phyloP scores from a whole-genome alignment of 768 basidiomycete genomes.

The Rhodocollybia butyracea region DNA sequence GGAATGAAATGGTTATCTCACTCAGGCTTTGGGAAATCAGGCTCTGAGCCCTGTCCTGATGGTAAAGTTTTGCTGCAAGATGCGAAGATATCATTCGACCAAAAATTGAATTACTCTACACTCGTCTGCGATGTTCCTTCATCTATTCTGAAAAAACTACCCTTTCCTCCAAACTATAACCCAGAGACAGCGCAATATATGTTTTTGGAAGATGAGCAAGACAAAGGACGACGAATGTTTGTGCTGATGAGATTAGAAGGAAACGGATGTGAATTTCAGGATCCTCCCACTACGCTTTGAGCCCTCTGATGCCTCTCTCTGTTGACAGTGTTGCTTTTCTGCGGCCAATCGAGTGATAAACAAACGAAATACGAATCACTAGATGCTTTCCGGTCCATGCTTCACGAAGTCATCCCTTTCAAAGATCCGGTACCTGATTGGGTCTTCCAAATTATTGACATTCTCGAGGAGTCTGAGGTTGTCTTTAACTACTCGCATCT shows the following conservation, averaged over 20 bases:
- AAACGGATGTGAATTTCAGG: too few relatives aligned
- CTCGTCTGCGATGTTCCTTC: slow-evolving; percentile 13
- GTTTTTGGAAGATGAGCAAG: slow-evolving; percentile 3
- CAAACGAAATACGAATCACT: too few relatives aligned
- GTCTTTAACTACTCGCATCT: too few relatives aligned
- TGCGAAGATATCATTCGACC: slow-evolving; percentile 13
- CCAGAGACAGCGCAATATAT: neutral
- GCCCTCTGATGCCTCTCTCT: neutral
- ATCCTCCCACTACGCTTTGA: too few relatives aligned
- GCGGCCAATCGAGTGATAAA: neutral
- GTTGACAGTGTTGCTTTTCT: neutral
- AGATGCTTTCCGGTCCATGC: too few relatives aligned
- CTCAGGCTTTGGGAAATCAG: slow-evolving; percentile 7
- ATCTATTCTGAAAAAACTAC: slow-evolving; percentile 3
- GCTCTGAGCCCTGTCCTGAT: neutral
- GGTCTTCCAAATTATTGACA: too few relatives aligned
- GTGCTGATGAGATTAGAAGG: neutral
- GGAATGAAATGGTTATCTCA: slow-evolving; percentile 15
- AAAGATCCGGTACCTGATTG: too few relatives aligned
- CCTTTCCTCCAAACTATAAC: slow-evolving; percentile 10
- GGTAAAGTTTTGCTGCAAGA: neutral
- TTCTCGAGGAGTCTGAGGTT: too few relatives aligned
- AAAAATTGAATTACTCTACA: slow-evolving; percentile 17
- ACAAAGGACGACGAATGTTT: slow-evolving; percentile 6
- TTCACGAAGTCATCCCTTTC: too few relatives aligned